Base-by-base conservation (phyloP, 1,284 basidiomycete genomes). In the Xerocomus minutiporus region DNA sequence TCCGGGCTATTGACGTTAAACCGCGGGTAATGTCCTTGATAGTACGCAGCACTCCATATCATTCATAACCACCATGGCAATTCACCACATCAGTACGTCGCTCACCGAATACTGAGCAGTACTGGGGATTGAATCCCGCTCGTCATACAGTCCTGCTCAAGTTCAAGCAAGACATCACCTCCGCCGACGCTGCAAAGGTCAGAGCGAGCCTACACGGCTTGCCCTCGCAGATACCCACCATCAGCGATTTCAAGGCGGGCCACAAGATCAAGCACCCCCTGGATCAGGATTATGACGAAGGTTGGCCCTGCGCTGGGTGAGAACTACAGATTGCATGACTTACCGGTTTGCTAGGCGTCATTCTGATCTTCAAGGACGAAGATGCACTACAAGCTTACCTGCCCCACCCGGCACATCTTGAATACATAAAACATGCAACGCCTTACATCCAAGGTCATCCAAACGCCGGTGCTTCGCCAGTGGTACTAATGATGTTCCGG, bases 221-320 rank as follows among this genome's bases (percentile, higher is more conserved):
- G 29, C 57, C 56, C 17, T 55, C 54, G 0, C 44, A 36, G 53
- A 56, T 65, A 45, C 61, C 63, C 1, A 40, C 48, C 20, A 63
- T 65, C 25, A 51, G 49, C 15, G 39, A 26, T 17, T 0, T 66
- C 32, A 53, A 52, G 38, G 17, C 38, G 0, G 64, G 64, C 6
- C 48, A 31, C 9, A 63, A 40, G 34, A 29, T 68, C 42, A 52
- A 47, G 23, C 63, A 65, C 40, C 53, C 48, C 6, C 11, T 63
- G 23, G 58, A 59, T 35, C 65, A 52, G 5, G 62, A 55, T 38
- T 68, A 48, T 41, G 62, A 68, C 36, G 53, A 61, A 54, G 65
- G 67, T 67, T 9, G 20, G 45, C 20, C 20, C 20, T 12, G 17
- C 38, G 20, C 17, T 23, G 17, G 25, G 2, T 13, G 9, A 15